phyloP scores from a whole-genome alignment of 208 protist species.

The Trypanosoma rangeli region DNA sequence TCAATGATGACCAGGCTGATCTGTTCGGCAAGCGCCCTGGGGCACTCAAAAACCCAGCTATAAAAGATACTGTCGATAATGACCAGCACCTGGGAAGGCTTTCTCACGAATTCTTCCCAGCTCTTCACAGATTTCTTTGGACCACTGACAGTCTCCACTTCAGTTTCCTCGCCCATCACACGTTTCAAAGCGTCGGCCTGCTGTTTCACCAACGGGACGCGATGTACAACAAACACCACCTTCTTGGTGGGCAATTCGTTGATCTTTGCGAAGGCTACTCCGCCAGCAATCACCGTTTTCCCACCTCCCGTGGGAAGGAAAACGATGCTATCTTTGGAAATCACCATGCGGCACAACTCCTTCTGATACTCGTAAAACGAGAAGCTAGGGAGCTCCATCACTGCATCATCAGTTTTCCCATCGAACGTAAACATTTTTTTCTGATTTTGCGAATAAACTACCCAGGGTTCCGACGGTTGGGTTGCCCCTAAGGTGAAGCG shows the following conservation, averaged over 20 bases:
- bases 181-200: slow-evolving; percentile 28
- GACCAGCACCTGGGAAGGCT: slow-evolving; percentile 29
- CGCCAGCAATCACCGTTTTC: slow-evolving; percentile 63
- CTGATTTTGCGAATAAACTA: too few relatives aligned
- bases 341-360: slow-evolving; percentile 42
- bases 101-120: slow-evolving; percentile 2
- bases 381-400: slow-evolving; percentile 1
- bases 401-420: neutral
- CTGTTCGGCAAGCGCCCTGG: slow-evolving; percentile 12
- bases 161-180: slow-evolving; percentile 1
- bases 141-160: slow-evolving; percentile 22
- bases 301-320: slow-evolving; percentile 65
- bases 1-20: slow-evolving; percentile 54
- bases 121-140: slow-evolving; percentile 18
- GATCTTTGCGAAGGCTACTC: slow-evolving; percentile 17
- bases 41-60: slow-evolving; percentile 25
- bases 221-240: slow-evolving; percentile 57
- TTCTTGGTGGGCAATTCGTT: slow-evolving; percentile 15
- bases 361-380: slow-evolving; percentile 43
- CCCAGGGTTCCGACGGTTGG: neutral
- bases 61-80: slow-evolving; percentile 44
- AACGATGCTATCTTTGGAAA: slow-evolving; percentile 41
- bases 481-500: neutral
- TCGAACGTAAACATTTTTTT: neutral
- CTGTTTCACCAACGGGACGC: slow-evolving; percentile 40